phyloP scores from a whole-genome alignment of 2,329 filamentous ascomycete species.

The Cladosporium sphaerospermum region DNA sequence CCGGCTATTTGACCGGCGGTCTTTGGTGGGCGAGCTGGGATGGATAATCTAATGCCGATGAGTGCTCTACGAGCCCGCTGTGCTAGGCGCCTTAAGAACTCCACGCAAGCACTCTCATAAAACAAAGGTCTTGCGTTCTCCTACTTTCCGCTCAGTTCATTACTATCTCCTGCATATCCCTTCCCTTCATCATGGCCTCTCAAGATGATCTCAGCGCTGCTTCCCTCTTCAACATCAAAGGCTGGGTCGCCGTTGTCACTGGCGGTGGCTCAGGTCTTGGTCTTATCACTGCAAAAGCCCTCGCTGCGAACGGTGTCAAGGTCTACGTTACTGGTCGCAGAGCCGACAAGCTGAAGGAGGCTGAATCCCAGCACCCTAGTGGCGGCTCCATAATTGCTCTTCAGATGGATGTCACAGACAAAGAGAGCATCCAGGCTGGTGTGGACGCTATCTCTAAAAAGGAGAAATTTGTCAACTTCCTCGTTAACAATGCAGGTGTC shows the following conservation, averaged over 20 bases:
- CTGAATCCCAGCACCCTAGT: slow-evolving; percentile 40
- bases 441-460: slow-evolving; percentile 23
- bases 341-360: slow-evolving; percentile 39
- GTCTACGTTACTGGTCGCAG: slow-evolving; percentile 45
- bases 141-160: background rate
- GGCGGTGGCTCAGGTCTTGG: slow-evolving; percentile 43
- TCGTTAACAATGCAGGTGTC: slow-evolving; percentile 29
- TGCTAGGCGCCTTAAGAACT: no score
- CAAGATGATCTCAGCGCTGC: slow-evolving; percentile 17
- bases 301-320: slow-evolving; percentile 43
- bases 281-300: slow-evolving; percentile 42
- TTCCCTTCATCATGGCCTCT: slow-evolving; percentile 3
- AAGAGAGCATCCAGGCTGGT: slow-evolving; percentile 22
- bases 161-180: background rate
- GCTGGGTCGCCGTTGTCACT: slow-evolving; percentile 39
- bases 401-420: slow-evolving; percentile 30
- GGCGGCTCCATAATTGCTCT: slow-evolving; percentile 48
- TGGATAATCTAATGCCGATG: background rate
- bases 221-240: slow-evolving; percentile 35
- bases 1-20: background rate
- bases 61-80: no score
- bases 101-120: no score
- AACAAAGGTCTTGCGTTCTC: background rate
- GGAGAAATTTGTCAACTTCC: slow-evolving; percentile 28
- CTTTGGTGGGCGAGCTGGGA: background rate